A percentile compares a stretch with the other conserved stretches of the same genome.
Conservation (phyloP, 768 basidiomycete genomes). For the Podaxis sp. region DNA sequence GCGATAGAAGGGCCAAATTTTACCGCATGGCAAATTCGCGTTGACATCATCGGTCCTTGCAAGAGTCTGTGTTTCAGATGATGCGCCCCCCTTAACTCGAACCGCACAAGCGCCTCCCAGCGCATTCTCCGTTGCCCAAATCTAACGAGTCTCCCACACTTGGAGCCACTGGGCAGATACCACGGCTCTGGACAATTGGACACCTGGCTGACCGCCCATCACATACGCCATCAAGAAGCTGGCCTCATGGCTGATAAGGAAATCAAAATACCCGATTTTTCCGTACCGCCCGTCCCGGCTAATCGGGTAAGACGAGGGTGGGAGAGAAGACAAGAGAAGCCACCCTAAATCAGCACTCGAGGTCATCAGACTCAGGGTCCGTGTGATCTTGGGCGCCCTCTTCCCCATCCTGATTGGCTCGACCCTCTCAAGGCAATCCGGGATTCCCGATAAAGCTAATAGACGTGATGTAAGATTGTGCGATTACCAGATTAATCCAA, state of each 20-base stretch:
- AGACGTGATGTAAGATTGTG: neutral
- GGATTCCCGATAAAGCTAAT: slow-evolving; percentile 12
- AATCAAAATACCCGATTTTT: slow-evolving; percentile 16
- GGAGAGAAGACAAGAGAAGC: neutral
- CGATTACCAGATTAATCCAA: neutral
- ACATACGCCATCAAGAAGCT: slow-evolving; percentile 15
- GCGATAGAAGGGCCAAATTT: neutral
- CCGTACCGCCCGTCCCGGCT: slow-evolving; percentile 14
- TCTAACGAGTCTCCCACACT: neutral
- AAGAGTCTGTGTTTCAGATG: neutral
- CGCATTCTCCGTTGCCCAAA: neutral
- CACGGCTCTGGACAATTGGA: neutral
- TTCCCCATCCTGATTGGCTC: slow-evolving; percentile 4
- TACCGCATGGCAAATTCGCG: neutral
- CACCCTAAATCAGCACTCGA: slow-evolving; percentile 14
- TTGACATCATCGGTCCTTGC: slow-evolving; percentile 1
- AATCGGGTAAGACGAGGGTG: slow-evolving; percentile 12
- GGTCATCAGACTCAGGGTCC: slow-evolving; percentile 14
- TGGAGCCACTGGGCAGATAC: neutral
- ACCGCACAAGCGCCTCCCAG: neutral
- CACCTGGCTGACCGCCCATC: slow-evolving; percentile 4
- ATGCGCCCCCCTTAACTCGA: neutral
- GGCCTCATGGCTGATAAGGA: slow-evolving; percentile 8
- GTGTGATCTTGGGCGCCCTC: slow-evolving; percentile 9
- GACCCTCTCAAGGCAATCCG: slow-evolving; percentile 7